phyloP scores from a whole-genome alignment of 2,329 filamentous ascomycete genomes.

The Cadophora gregata region DNA sequence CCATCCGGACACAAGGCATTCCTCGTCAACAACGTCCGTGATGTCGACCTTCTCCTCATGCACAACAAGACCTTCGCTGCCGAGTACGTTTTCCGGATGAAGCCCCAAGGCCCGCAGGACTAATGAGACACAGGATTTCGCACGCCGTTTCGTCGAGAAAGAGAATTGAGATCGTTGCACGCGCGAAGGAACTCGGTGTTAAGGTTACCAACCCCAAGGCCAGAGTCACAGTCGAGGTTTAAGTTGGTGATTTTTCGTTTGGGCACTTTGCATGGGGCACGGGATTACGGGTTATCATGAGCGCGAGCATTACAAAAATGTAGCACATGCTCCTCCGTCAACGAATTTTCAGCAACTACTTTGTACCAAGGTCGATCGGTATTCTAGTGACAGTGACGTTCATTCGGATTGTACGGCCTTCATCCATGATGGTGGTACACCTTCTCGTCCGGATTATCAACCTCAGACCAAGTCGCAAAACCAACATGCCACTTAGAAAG shows the following conservation, averaged over 20 bases:
- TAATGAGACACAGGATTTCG: conserved; percentile 75
- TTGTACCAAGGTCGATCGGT: not conserved
- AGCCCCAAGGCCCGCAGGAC: conserved; percentile 34
- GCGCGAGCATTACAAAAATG: conserved; percentile 42
- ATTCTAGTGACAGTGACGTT: conserved; percentile 14
- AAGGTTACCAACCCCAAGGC: conserved; percentile 99
- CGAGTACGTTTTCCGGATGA: conserved; percentile 71
- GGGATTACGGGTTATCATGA: conserved; percentile 44
- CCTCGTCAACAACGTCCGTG: conserved; percentile 95
- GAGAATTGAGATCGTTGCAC: conserved; percentile 96
- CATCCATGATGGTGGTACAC: not conserved
- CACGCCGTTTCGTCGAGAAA: conserved; percentile 98
- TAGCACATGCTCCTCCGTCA: conserved; percentile 44
- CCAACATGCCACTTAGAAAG: too few relatives aligned
- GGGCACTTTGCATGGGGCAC: conserved; percentile 43
- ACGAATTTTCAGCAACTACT: conserved; percentile 40
- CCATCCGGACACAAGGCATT: conserved; percentile 99
- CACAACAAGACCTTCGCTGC: conserved; percentile 99
- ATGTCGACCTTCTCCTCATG: conserved; percentile 98
- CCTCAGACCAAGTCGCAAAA: too few relatives aligned
- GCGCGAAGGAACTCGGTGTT: conserved; percentile 97
- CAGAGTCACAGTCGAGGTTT: conserved; percentile 95
- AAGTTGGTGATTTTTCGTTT: conserved; percentile 49
- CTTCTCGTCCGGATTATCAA: too few relatives aligned
- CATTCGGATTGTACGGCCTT: not conserved